phyloP scores from a whole-genome alignment of 148 eudicot genomes.

The Selenicereus undatus region DNA sequence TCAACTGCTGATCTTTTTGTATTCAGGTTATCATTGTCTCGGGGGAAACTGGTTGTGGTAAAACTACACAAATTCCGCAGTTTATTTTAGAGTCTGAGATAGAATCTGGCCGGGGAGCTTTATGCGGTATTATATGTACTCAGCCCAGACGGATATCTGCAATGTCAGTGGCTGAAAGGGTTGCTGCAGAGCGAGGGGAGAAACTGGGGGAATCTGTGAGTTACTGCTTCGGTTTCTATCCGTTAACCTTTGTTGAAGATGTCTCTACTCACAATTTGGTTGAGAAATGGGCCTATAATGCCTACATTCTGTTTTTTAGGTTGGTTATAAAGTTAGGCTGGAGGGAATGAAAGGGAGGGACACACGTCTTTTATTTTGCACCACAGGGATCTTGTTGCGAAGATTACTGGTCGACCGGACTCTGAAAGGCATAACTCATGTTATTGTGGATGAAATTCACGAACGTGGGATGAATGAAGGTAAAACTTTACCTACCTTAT shows the following conservation, averaged over 20 bases:
- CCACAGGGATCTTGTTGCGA: slow-evolving; percentile 92
- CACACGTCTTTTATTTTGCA: slow-evolving; percentile 92
- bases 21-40: slow-evolving; percentile 85
- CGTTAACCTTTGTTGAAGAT: background rate
- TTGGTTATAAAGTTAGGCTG: slow-evolving; percentile 95
- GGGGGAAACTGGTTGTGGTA: slow-evolving; percentile 99
- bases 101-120: slow-evolving; percentile 68
- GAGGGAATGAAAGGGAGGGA: slow-evolving; percentile 98
- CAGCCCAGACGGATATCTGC: slow-evolving; percentile 98
- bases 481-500: slow-evolving; percentile 25
- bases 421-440: slow-evolving; percentile 91
- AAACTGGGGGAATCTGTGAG: slow-evolving; percentile 94
- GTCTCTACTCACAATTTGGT: background rate
- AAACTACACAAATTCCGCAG: slow-evolving; percentile 98
- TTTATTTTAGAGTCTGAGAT: slow-evolving; percentile 93
- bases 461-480: slow-evolving; percentile 99
- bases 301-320: slow-evolving; percentile 40
- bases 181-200: slow-evolving; percentile 95
- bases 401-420: slow-evolving; percentile 84
- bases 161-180: slow-evolving; percentile 93
- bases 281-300: slow-evolving; percentile 5
- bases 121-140: slow-evolving; percentile 85
- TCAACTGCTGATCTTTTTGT: background rate
- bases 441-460: slow-evolving; percentile 94
- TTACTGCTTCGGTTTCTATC: slow-evolving; percentile 17